Percentiles rank a stretch among this genome's conserved stretches.
Evolutionary conservation across 805 yeast genomes (phyloP).

Genomic region (Lachancea thermotolerans): DNA sequence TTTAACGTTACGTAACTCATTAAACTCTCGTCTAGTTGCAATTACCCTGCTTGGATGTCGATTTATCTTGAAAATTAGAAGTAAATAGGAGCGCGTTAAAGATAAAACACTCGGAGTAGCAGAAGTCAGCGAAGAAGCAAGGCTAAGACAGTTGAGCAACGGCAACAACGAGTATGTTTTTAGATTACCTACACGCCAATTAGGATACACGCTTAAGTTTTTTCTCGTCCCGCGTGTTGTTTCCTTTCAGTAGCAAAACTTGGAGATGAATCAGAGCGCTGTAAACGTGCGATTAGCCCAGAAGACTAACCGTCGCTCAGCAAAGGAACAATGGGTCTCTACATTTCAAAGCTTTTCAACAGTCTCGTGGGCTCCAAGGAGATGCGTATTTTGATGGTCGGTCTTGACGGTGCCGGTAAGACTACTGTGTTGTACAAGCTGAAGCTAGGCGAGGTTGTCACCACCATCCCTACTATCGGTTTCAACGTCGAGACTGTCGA

Average conservation of each 20-base stretch:
- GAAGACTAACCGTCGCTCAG: neutral
- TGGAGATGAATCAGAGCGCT: too few species aligned
- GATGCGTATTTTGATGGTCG: conserved; percentile 97
- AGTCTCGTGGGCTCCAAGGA: conserved; percentile 97
- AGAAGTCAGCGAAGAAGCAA: too few species aligned
- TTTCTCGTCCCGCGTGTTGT: too few species aligned
- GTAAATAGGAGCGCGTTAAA: neutral
- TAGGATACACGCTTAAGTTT: too few species aligned
- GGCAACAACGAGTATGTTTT: too few species aligned
- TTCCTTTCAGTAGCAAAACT: too few species aligned
- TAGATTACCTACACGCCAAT: too few species aligned
- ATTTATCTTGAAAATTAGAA: neutral
- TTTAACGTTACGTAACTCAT: too few species aligned
- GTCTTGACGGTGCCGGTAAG: conserved; percentile 98
- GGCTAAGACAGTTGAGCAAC: too few species aligned
- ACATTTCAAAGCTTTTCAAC: conserved; percentile 86
- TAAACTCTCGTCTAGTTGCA: too few species aligned
- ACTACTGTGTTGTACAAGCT: conserved; percentile 93
- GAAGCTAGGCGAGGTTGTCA: conserved; percentile 92
- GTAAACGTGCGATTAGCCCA: too few species aligned
- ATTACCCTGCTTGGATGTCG: neutral
- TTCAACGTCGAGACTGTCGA: conserved; percentile 97
- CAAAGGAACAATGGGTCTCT: conserved; percentile 71
- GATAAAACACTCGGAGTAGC: too few species aligned
- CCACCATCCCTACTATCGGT: conserved; percentile 95